Percentiles rank a stretch among this genome's conserved stretches.
Evolutionary conservation across 2,329 filamentous ascomycete species (phyloP).

Genomic region (Pseudogymnoascus destructans): DNA sequence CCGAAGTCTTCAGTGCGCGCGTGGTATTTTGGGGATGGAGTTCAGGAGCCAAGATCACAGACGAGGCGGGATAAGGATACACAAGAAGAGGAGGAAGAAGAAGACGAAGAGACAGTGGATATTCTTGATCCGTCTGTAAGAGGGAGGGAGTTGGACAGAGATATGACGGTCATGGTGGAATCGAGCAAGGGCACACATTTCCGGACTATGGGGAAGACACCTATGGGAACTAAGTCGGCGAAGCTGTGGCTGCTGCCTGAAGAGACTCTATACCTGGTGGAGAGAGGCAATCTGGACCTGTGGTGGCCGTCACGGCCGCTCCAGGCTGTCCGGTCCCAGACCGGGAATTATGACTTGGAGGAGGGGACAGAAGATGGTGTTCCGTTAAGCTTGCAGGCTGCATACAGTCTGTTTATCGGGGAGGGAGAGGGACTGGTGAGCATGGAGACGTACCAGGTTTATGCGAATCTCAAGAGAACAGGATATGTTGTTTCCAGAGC

Average conservation of each 20-base stretch:
- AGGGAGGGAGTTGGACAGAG: slow-evolving; percentile 46
- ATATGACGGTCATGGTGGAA: slow-evolving; percentile 51
- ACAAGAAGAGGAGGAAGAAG: slow-evolving; percentile 11
- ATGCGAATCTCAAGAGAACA: slow-evolving; percentile 65
- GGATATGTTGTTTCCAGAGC: slow-evolving; percentile 75
- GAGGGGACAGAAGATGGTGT: slow-evolving; percentile 49
- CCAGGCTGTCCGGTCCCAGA: slow-evolving; percentile 29
- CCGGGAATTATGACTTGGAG: slow-evolving; percentile 18
- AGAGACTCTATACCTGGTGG: slow-evolving; percentile 79
- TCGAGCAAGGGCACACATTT: slow-evolving; percentile 60
- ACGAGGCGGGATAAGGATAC: slow-evolving; percentile 9
- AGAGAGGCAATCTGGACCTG: slow-evolving; percentile 76
- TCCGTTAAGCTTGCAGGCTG: slow-evolving; percentile 84
- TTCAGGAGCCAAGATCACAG: slow-evolving; percentile 9
- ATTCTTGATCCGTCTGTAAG: slow-evolving; percentile 33
- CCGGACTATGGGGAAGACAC: slow-evolving; percentile 59
- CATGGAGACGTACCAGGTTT: slow-evolving; percentile 79
- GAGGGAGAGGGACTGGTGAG: slow-evolving; percentile 50
- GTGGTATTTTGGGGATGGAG: slow-evolving; percentile 56
- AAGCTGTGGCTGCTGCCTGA: slow-evolving; percentile 79
- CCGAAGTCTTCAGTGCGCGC: slow-evolving; percentile 53
- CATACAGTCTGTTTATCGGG: slow-evolving; percentile 74
- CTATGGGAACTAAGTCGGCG: slow-evolving; percentile 41
- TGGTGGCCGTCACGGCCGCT: slow-evolving; percentile 59
- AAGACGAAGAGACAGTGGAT: slow-evolving; percentile 16